phyloP scores from a whole-genome alignment of 2,329 filamentous ascomycete genomes.

The Cercospora brassicicola region DNA sequence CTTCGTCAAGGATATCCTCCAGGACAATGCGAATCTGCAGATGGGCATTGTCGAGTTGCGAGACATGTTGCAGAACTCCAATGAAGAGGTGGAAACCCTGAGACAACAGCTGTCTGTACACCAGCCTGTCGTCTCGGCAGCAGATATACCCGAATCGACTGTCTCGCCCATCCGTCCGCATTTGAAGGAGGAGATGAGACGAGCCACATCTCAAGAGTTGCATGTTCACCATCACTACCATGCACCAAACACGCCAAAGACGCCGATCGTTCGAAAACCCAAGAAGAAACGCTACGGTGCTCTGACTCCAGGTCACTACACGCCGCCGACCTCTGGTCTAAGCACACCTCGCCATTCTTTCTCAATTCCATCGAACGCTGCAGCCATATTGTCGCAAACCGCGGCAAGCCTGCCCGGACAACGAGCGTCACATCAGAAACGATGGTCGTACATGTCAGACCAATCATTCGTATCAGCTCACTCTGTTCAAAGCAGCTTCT shows the following conservation, averaged over 20 bases:
- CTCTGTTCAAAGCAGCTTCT: conserved; percentile 63
- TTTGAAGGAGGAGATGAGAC: conserved; percentile 66
- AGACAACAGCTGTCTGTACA: conserved; percentile 79
- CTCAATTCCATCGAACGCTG: conserved; percentile 51
- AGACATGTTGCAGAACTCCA: conserved; percentile 86
- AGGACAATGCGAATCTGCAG: conserved; percentile 93
- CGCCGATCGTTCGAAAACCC: conserved; percentile 47
- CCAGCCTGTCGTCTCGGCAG: conserved; percentile 61
- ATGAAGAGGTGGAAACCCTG: conserved; percentile 87
- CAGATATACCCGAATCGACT: conserved; percentile 25
- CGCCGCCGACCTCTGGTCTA: conserved; percentile 42
- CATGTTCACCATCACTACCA: conserved; percentile 97
- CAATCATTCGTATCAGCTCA: conserved; percentile 63
- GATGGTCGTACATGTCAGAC: conserved; percentile 67
- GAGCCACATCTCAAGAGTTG: conserved; percentile 70
- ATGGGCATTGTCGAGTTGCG: conserved; percentile 86
- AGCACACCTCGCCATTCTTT: conserved; percentile 43
- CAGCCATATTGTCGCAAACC: conserved; percentile 63
- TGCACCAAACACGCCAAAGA: conserved; percentile 50
- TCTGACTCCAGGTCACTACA: conserved; percentile 56
- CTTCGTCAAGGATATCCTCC: conserved; percentile 91
- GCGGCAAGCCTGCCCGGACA: conserved; percentile 57
- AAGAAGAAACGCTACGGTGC: conserved; percentile 70
- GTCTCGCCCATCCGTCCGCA: conserved; percentile 36
- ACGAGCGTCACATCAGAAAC: conserved; percentile 48